Base-by-base conservation (phyloP, 257 asterid genomes). In the Primulina eburnea region DNA sequence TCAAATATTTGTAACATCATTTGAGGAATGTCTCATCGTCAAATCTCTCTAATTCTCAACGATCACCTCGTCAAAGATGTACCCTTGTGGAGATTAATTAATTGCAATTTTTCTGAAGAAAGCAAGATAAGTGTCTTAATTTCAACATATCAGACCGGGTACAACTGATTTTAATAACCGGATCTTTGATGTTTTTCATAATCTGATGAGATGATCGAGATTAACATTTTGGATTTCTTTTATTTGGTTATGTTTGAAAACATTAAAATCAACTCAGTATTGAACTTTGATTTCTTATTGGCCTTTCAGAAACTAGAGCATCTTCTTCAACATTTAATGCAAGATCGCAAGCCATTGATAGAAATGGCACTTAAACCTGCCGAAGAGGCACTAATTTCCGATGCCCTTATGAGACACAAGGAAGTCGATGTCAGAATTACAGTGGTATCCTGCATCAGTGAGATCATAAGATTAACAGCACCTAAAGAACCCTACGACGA, bases 381-480 rank as follows among this genome's bases (percentile, higher is more conserved):
- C 21, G 64, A 62, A 68, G 79, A 69, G 17, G 74, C 74, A 29
- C 62, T 75, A 21, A 62, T 69, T 29, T 21, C 79, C n/a, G 4
- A 32, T 24, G 74, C 40, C 28, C 57, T 68, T 35, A 16, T 68
- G 18, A 40, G 74, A 12, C 75, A 75, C 28, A 33, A 64, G 32
- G 75, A 69, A 26, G 11, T 68, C 66, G 78, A 53, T 68, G 71
- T 75, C 28, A 75, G 66, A 56, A 33, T 69, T 68, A 59, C 67
- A 29, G 79, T 32, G 30, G 67, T 66, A 20, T 53, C 73, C 52
- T 76, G 80, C 65, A 76, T 76, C 17, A 12, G 53, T 50, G 65
- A 70, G 73, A 71, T 76, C 65, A 33, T 71, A 52, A 65, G 76
- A 65, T 60, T 76, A 65, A 56, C 72, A 33, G 76, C 80, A 60